Evolutionary conservation across 768 basidiomycete species (phyloP).

Genomic region (Mycena polygramma): DNA sequence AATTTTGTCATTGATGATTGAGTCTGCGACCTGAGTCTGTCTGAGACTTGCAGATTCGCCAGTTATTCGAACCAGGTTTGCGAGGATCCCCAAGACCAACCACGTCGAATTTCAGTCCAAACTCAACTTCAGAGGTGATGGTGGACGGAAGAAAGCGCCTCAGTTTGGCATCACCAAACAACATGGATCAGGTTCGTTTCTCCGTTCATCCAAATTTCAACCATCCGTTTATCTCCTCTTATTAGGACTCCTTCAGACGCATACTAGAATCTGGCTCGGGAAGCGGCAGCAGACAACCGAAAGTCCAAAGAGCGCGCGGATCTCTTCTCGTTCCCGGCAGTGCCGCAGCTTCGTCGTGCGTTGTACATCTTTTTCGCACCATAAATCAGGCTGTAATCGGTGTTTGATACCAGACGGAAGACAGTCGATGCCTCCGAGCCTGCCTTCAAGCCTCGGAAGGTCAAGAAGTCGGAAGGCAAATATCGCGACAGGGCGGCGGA

Average conservation of each 20-base stretch:
- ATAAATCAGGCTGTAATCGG: slow-evolving; percentile 14
- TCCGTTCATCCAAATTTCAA: not conserved
- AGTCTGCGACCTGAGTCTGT: too few species aligned
- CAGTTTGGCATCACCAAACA: too few species aligned
- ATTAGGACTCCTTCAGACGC: slow-evolving; percentile 71
- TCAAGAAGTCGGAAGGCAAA: slow-evolving; percentile 69
- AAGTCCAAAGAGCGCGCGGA: slow-evolving; percentile 47
- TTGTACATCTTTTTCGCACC: slow-evolving; percentile 8
- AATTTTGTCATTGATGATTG: too few species aligned
- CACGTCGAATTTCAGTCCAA: too few species aligned
- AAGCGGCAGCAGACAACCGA: slow-evolving; percentile 36
- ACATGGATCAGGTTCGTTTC: slow-evolving; percentile 53
- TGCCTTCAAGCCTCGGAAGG: slow-evolving; percentile 85
- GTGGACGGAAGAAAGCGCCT: too few species aligned
- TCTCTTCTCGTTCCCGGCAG: slow-evolving; percentile 45
- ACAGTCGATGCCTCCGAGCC: slow-evolving; percentile 65
- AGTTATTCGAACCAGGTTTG: too few species aligned
- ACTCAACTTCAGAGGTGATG: too few species aligned
- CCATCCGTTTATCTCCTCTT: slow-evolving; percentile 1
- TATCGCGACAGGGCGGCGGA: slow-evolving; percentile 87
- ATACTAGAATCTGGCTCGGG: slow-evolving; percentile 56
- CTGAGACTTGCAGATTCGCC: too few species aligned
- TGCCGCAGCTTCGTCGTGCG: slow-evolving; percentile 46
- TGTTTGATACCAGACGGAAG: slow-evolving; percentile 54
- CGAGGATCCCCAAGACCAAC: too few species aligned